phyloP scores from a whole-genome alignment of 208 protist genomes.

The Leishmania major region DNA sequence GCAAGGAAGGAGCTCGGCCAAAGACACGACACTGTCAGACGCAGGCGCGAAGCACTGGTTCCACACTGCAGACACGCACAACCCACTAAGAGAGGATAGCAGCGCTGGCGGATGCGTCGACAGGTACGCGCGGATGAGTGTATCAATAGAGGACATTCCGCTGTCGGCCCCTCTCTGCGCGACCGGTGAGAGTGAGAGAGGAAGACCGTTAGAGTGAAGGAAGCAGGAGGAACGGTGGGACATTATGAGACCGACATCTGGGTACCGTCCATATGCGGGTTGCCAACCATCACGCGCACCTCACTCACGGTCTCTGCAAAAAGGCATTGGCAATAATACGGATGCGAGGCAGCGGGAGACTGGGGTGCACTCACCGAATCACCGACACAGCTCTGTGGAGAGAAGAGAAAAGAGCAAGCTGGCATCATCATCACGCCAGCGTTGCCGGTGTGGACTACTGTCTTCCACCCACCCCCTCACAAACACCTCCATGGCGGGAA shows the following conservation, averaged over 20 bases:
- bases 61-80: background rate
- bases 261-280: background rate
- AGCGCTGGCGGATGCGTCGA: background rate
- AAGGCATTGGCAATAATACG: background rate
- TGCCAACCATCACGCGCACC: background rate
- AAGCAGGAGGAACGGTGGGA: background rate
- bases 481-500: constrained; percentile 1
- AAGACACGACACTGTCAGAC: background rate
- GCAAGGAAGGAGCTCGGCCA: background rate
- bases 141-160: background rate
- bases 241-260: background rate
- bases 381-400: background rate
- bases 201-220: background rate
- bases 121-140: background rate
- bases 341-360: background rate
- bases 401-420: background rate
- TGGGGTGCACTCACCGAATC: background rate
- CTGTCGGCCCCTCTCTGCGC: background rate
- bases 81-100: background rate
- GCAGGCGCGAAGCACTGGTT: background rate
- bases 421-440: background rate
- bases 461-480: background rate
- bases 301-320: background rate
- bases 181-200: background rate
- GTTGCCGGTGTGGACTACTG: no score